Evolutionary conservation across 1,139 yeast genomes (phyloP).

Genomic region (Debaryomycetaceae sp.): DNA sequence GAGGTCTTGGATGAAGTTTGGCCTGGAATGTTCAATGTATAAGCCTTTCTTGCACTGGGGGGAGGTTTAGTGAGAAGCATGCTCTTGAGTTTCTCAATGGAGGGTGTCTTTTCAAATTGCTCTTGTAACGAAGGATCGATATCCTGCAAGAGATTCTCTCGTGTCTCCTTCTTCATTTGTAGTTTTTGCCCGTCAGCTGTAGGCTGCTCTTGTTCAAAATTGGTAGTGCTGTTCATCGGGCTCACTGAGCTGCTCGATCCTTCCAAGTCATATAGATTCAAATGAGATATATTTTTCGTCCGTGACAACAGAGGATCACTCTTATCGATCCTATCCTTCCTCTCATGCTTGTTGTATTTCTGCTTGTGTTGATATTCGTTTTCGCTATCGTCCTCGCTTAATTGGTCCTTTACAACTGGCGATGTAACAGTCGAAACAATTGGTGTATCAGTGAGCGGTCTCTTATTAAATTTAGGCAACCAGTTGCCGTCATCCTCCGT

Average conservation of each 20-base stretch:
- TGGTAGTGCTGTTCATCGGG: constrained; percentile 10
- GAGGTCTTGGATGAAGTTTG: constrained; percentile 78
- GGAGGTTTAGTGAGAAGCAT: constrained; percentile 37
- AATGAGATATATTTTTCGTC: constrained; percentile 41
- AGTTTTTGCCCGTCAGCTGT: constrained; percentile 9
- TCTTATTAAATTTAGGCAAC: constrained; percentile 60
- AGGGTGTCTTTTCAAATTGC: constrained; percentile 39
- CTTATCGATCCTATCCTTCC: constrained; percentile 7
- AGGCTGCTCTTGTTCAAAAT: constrained; percentile 1
- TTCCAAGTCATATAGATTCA: constrained; percentile 35
- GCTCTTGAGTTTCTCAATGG: constrained; percentile 38
- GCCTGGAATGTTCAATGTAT: constrained; percentile 90
- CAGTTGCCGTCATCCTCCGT: constrained; percentile 8
- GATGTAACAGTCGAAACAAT: constrained; percentile 53
- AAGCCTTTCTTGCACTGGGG: constrained; percentile 49
- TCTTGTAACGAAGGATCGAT: constrained; percentile 34
- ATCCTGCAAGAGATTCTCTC: constrained; percentile 24
- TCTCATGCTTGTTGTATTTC: constrained; percentile 4
- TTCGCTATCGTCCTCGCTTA: constrained; percentile 27
- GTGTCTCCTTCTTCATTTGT: constrained; percentile 11
- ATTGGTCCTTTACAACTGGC: constrained; percentile 39
- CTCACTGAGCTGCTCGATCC: constrained; percentile 10
- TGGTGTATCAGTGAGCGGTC: constrained; percentile 74
- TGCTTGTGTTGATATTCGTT: constrained; percentile 11
- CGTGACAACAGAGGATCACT: constrained; percentile 11